These are phyloP conservation scores for Thoreauomyces humboldtii DNA, from an alignment of 192 early-diverging fungal genomes.

Conservation along the genomic window DNA sequence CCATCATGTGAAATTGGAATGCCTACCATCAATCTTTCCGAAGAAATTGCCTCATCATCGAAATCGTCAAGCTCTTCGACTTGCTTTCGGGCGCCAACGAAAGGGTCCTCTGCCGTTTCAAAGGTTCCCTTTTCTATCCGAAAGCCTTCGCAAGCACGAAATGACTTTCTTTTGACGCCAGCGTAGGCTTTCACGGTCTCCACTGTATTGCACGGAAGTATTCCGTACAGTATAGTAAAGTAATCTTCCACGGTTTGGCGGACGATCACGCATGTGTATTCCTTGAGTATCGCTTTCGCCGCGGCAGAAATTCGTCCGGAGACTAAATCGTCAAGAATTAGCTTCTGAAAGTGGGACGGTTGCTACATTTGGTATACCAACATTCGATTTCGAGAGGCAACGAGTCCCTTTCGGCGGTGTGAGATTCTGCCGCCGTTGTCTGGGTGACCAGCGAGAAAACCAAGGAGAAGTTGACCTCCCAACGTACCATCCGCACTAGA, in stretches of 20 bases:
- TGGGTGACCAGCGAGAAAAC: no score
- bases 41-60: not conserved
- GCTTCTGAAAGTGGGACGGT: no score
- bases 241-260: conserved; percentile 15
- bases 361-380: no score
- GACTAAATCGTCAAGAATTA: no score
- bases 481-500: conserved; percentile 9
- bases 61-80: not conserved
- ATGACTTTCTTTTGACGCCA: not conserved
- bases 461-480: conserved; percentile 10
- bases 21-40: conserved; percentile 14
- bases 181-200: conserved; percentile 1
- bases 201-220: conserved; percentile 33
- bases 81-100: not conserved
- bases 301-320: not conserved
- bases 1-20: not conserved
- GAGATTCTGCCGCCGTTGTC: no score
- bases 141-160: not conserved
- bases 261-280: conserved; percentile 10
- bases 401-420: no score
- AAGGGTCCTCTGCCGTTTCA: conserved; percentile 12
- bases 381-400: no score
- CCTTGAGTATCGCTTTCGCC: not conserved
- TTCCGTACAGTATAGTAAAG: conserved; percentile 36
- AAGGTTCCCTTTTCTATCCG: not conserved